A percentile compares a stretch with the other conserved stretches of the same genome.
These are phyloP conservation scores for Colletotrichum shisoi DNA, from an alignment of 2,329 filamentous ascomycete genomes.

Conservation along the genomic window DNA sequence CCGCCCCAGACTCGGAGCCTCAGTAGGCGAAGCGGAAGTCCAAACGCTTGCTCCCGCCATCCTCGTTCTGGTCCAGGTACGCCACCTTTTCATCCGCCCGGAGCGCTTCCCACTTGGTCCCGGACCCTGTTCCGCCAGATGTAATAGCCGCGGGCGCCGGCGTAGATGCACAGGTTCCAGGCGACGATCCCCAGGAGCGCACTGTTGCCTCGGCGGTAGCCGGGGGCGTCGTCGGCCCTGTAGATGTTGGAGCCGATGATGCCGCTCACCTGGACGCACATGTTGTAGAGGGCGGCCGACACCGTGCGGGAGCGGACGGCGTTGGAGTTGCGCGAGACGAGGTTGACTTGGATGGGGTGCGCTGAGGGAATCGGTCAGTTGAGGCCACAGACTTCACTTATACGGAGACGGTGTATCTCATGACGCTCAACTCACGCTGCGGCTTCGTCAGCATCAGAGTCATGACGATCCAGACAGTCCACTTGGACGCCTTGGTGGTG, in stretches of 20 bases:
- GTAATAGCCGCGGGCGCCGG: constrained; percentile 62
- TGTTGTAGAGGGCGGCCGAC: constrained; percentile 65
- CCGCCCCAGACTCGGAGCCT: constrained; percentile 33
- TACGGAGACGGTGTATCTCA: no score
- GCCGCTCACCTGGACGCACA: constrained; percentile 48
- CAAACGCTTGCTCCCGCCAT: constrained; percentile 56
- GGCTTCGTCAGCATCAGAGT: constrained; percentile 49
- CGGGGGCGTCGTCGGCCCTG: constrained; percentile 47
- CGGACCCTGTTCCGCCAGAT: constrained; percentile 56
- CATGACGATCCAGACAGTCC: constrained; percentile 49
- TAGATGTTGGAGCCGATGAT: constrained; percentile 55
- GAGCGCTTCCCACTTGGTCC: constrained; percentile 59
- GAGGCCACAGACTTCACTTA: background rate
- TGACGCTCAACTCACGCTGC: constrained; percentile 41
- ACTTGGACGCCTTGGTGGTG: constrained; percentile 43
- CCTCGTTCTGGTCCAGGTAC: constrained; percentile 50
- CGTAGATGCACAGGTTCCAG: constrained; percentile 59
- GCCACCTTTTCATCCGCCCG: constrained; percentile 47
- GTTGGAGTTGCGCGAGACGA: constrained; percentile 59
- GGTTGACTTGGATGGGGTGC: constrained; percentile 62
- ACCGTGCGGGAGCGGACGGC: constrained; percentile 66
- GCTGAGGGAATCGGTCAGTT: constrained; percentile 30
- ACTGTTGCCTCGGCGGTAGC: constrained; percentile 57
- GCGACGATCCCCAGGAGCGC: constrained; percentile 58
- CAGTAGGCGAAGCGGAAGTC: constrained; percentile 56